Conservation (phyloP, 164 flowering plant species). For the Annona cherimola region DNA sequence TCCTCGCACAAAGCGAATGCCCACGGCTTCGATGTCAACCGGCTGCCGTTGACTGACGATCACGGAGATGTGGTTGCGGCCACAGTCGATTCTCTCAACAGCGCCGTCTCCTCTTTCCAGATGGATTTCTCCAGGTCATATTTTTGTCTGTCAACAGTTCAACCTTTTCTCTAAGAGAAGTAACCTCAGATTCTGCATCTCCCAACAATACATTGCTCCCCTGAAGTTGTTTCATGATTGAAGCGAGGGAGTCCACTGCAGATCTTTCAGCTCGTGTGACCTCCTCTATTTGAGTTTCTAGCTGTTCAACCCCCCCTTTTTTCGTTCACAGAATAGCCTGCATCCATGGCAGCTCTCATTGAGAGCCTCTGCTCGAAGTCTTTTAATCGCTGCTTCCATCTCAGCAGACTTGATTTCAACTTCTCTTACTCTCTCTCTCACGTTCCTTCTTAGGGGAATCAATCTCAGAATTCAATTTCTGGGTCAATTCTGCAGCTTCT, state of each 20-base stretch:
- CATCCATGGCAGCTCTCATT: conserved; percentile 70
- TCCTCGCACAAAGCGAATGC: too few relatives aligned
- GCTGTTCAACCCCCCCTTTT: conserved; percentile 45
- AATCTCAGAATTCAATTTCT: conserved; percentile 49
- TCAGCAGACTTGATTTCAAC: conserved; percentile 17
- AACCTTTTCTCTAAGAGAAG: conserved; percentile 54
- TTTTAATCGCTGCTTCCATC: conserved; percentile 13
- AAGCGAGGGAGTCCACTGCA: conserved; percentile 59
- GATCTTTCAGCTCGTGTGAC: conserved; percentile 62
- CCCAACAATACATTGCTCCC: conserved; percentile 51
- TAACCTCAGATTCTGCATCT: conserved; percentile 62
- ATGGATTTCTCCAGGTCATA: conserved; percentile 62
- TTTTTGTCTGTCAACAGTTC: conserved; percentile 49
- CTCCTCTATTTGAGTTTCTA: conserved; percentile 45
- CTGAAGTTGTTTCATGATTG: conserved; percentile 67
- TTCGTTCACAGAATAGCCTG: conserved; percentile 49
- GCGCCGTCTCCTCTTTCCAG: too few relatives aligned
- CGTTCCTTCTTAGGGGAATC: conserved; percentile 45
- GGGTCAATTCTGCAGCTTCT: conserved; percentile 36
- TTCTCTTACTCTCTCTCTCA: conserved; percentile 13
- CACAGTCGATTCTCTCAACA: too few relatives aligned
- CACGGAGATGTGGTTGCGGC: too few relatives aligned
- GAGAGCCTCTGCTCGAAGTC: conserved; percentile 62
- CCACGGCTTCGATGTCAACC: too few relatives aligned
- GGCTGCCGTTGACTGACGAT: too few relatives aligned